Percentiles rank a stretch among this genome's conserved stretches.
Evolutionary conservation across 1,284 basidiomycete genomes (phyloP).

Genomic region (Termitomyces sp.): DNA sequence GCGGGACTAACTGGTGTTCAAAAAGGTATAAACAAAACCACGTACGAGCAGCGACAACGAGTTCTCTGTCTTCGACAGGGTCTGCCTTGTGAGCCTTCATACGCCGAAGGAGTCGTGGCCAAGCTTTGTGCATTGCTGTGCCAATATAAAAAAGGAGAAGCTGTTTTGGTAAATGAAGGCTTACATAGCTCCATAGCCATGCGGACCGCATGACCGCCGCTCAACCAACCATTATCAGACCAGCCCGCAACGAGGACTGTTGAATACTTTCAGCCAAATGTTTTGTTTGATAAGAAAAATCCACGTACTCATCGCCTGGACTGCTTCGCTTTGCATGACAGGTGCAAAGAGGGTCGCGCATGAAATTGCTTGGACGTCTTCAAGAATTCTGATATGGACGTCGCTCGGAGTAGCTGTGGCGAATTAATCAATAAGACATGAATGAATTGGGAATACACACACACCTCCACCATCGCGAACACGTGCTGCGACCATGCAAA

Average conservation of each 20-base stretch:
- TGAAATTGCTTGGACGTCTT: conserved; percentile 81
- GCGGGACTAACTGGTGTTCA: conserved; percentile 78
- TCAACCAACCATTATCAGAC: conserved; percentile 89
- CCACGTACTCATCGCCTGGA: conserved; percentile 83
- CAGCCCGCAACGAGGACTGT: conserved; percentile 83
- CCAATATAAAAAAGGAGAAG: conserved; percentile 2
- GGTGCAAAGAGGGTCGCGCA: conserved; percentile 82
- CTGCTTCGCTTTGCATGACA: conserved; percentile 76
- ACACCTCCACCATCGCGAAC: conserved; percentile 82
- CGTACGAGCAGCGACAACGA: conserved; percentile 76
- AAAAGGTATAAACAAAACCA: conserved; percentile 92
- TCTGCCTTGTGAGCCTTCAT: conserved; percentile 65
- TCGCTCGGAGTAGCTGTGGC: conserved; percentile 48
- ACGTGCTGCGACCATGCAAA: conserved; percentile 85
- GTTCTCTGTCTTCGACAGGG: conserved; percentile 64
- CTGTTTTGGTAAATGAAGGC: conserved; percentile 21
- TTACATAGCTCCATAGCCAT: conserved; percentile 89
- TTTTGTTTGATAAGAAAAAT: not conserved
- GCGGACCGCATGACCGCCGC: conserved; percentile 85
- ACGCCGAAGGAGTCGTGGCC: conserved; percentile 73
- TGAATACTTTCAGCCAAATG: not conserved
- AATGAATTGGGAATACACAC: conserved; percentile 25
- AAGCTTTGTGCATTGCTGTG: conserved; percentile 82
- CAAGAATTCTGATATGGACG: conserved; percentile 58
- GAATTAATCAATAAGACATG: not conserved